phyloP scores from a whole-genome alignment of 2,329 filamentous ascomycete genomes.

The Talaromyces sp. region DNA sequence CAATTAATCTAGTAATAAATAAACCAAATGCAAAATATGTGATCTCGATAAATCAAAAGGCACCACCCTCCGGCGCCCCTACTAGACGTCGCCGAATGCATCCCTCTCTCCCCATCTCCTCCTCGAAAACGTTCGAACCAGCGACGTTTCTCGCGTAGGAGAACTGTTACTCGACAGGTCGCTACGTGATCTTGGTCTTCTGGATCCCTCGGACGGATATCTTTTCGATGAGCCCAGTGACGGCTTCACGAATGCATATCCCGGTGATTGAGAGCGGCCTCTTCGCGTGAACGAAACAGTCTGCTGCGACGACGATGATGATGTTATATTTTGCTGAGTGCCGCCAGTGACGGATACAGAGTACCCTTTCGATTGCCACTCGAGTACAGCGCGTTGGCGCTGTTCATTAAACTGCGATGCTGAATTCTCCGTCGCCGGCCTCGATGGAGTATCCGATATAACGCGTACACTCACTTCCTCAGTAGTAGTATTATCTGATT shows the following conservation, averaged over 20 bases:
- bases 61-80: not conserved
- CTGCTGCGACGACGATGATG: not conserved
- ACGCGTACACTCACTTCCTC: not conserved
- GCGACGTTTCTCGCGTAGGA: not conserved
- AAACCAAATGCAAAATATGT: too few species aligned
- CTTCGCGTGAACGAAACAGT: not conserved
- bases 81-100: not conserved
- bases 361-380: slow-evolving; percentile 10
- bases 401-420: slow-evolving; percentile 6
- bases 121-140: not conserved
- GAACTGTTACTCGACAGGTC: not conserved
- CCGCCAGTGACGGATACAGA: slow-evolving; percentile 12
- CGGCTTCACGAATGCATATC: not conserved
- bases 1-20: too few species aligned
- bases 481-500: not conserved
- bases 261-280: slow-evolving; percentile 9
- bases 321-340: not conserved
- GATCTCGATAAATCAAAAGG: too few species aligned
- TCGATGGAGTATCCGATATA: not conserved
- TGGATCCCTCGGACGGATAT: slow-evolving; percentile 2
- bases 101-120: not conserved
- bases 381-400: slow-evolving; percentile 6
- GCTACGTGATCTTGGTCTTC: not conserved
- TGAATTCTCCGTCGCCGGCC: not conserved
- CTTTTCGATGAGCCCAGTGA: slow-evolving; percentile 5